Base-by-base conservation (phyloP, 1,139 yeast genomes). In the Taphrina populina region DNA sequence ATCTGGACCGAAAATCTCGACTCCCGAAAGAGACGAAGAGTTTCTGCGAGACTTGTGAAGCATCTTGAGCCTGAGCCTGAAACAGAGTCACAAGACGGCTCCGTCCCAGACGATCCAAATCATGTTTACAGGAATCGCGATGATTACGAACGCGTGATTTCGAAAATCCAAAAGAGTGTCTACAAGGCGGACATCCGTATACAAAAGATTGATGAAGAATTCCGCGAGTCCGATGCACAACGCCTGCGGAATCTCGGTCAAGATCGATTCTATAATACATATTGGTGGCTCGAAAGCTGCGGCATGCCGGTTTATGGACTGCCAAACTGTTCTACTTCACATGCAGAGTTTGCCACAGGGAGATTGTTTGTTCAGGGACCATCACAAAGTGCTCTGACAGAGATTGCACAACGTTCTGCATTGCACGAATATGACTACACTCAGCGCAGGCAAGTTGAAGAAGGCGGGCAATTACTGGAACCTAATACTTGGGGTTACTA, bases 291-390 rank as follows among this genome's bases (percentile, higher is more conserved):
- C 66, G 97, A 92, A 66, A 76, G 79, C 62, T 84, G 84, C 65
- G 97, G 97, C 0, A 74, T 87, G 56, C 70, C 67, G 2, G 75
- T 73, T 8, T 71, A 72, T 11, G 71, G 70, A 24, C 77, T 52
- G 49, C 57, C 57, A 10, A 39, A 55, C 34, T 51, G 46, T 19
- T 52, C 57, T 13, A 56, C 58, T 11, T 49, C 54, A 4, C 52
- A 75, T 35, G 86, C 82, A 59, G 83, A 86, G 0, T 86, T 83
- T 66, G 73, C 84, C 45, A 85, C 88, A 84, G 97, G 97, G 5
- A 75, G 88, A 58, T 68, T 92, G 34, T 90, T 96, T 95, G 78
- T 92, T 2, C 97, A 90, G 69, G 99, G 99, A 0, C 97, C 98
- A 1, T 73, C 81, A 2, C 73, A 74, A 20, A 83, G 80, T 52